Evolutionary conservation across 352 stramenopile species (phyloP).

Genomic region (Plasmopara viticola): DNA sequence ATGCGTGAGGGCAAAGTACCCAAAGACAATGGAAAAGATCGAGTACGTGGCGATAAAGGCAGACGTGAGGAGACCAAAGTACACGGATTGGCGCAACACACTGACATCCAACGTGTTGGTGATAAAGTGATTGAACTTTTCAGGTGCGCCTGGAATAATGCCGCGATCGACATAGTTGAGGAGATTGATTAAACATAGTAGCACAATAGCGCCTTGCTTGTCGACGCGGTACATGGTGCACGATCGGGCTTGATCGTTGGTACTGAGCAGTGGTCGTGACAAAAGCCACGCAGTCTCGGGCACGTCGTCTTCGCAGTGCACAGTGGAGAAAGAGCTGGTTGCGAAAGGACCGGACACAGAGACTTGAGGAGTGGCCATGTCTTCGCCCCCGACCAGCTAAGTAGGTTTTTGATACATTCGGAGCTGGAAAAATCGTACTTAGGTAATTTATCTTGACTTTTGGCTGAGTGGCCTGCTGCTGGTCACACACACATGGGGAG

Average conservation of each 20-base stretch:
- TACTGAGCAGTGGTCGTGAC: slow-evolving; percentile 19
- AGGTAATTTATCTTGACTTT: too few species aligned
- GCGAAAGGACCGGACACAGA: slow-evolving; percentile 7
- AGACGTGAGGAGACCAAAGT: slow-evolving; percentile 87
- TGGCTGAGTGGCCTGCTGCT: too few species aligned
- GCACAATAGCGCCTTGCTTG: slow-evolving; percentile 63
- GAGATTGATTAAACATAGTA: slow-evolving; percentile 88
- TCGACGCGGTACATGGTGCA: slow-evolving; percentile 24
- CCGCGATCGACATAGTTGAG: slow-evolving; percentile 93
- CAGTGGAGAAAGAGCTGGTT: slow-evolving; percentile 4
- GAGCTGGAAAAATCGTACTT: slow-evolving; percentile 6
- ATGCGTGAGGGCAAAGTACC: slow-evolving; percentile 84
- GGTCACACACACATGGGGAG: too few species aligned
- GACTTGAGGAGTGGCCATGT: slow-evolving; percentile 24
- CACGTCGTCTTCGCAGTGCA: slow-evolving; percentile 14
- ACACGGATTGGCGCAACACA: slow-evolving; percentile 58
- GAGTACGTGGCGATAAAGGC: slow-evolving; percentile 93
- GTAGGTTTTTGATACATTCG: slow-evolving; percentile 14
- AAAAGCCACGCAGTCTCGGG: slow-evolving; percentile 21
- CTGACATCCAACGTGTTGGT: slow-evolving; percentile 58
- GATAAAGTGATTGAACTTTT: slow-evolving; percentile 92
- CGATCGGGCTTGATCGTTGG: background rate
- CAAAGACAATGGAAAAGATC: slow-evolving; percentile 87
- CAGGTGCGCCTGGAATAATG: slow-evolving; percentile 90
- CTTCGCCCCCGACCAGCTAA: slow-evolving; percentile 11